Evolutionary conservation across 2,329 filamentous ascomycete species (phyloP), one percentile per base, ranked within the genome.

Genomic region (Alternaria dauci): DNA sequence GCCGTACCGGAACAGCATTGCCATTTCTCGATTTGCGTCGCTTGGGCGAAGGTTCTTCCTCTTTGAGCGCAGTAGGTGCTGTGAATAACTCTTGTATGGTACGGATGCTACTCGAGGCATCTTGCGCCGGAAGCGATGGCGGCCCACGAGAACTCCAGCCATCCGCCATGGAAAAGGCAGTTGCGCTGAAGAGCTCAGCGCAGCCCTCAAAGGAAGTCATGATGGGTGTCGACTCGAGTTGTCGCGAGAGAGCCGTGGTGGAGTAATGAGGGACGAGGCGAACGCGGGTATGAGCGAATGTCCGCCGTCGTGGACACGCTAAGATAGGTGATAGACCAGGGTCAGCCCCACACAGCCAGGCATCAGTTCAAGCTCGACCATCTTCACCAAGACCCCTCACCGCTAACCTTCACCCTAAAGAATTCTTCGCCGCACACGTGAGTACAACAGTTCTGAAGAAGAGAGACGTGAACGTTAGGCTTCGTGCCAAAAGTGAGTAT

Each of bases 21-120:
- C 53, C 56, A 26, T 57, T 42, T 4, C 70, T 66, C 18, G 71
- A 52, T 57, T 73, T 77, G 23, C 75, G 71, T 44, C 71, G 62
- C 57, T 78, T 78, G 25, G 61, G 63, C 23, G 70, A 61, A 46
- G 69, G 71, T 23, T 66, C 64, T 25, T 66, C 58, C 34, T 32
- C 42, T 16, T 30, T 50, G 26, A 32, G 34, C n/a, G 52, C 32
- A 51, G 43, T 32, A 25, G 58, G 44, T 26, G 58, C 47, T 47
- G 62, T 60, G 55, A 74, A 72, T 25, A 73, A 61, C 34, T 34
- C 46, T 8, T 60, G 62, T 38, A 73, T 41, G 43, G 58, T 58
- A 32, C 51, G 51, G 9, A 67, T 44, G 46, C 57, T 57, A 28
- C 65, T 55, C 30, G 56, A 55, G 42, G 58, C 58, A 56, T 68